Evolutionary conservation across 768 basidiomycete genomes (phyloP).

Genomic region (Solioccasus polychromus): DNA sequence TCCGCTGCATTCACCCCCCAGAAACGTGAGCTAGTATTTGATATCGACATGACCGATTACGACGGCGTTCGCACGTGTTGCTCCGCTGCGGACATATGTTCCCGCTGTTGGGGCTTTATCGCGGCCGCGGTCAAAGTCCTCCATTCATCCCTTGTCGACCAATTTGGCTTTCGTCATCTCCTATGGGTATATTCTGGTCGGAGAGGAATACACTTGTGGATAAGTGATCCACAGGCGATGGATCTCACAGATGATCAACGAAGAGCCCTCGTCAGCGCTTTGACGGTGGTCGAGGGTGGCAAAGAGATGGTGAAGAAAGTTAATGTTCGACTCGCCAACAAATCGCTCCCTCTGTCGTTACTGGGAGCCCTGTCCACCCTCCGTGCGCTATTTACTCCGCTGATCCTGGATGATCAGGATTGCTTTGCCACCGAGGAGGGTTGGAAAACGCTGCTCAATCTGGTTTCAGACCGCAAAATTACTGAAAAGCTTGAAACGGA

Average conservation of each 20-base stretch:
- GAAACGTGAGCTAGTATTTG: constrained; percentile 93
- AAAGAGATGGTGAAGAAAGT: constrained; percentile 82
- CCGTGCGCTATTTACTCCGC: constrained; percentile 51
- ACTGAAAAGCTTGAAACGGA: constrained; percentile 47
- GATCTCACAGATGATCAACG: constrained; percentile 90
- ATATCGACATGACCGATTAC: constrained; percentile 99
- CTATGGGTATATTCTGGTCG: constrained; percentile 99
- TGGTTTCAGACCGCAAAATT: constrained; percentile 64
- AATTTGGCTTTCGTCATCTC: constrained; percentile 88
- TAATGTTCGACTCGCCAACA: constrained; percentile 54
- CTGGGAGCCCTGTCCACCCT: constrained; percentile 53
- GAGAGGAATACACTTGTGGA: constrained; percentile 98
- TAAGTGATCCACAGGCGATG: constrained; percentile 86
- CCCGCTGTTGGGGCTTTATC: constrained; percentile 93
- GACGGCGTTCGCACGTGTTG: constrained; percentile 95
- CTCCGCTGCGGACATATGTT: constrained; percentile 86
- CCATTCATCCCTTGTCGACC: constrained; percentile 72
- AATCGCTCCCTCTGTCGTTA: constrained; percentile 68
- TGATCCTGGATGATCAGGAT: constrained; percentile 82
- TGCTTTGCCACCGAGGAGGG: constrained; percentile 70
- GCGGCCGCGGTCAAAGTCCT: constrained; percentile 87
- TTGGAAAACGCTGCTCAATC: constrained; percentile 68
- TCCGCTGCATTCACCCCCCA: constrained; percentile 67
- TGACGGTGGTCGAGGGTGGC: constrained; percentile 80
- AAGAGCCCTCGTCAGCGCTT: constrained; percentile 78